Evolutionary conservation across 1,139 yeast genomes (phyloP).

Genomic region (Suhomyces choctaworum): DNA sequence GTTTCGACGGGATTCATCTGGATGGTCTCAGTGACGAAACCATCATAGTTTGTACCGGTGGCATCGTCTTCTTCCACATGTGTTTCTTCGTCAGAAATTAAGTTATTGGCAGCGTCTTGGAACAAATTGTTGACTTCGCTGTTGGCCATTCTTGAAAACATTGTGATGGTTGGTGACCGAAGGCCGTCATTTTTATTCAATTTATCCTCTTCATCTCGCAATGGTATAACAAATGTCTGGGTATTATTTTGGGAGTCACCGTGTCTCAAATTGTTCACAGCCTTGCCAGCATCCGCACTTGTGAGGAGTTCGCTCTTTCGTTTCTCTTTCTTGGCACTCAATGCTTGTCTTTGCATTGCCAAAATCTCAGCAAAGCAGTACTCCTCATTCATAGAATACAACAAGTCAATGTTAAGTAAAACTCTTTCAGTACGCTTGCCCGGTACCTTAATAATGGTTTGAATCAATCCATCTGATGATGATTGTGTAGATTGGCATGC

Average conservation of each 20-base stretch:
- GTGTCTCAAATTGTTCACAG: background rate
- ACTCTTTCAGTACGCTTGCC: constrained; percentile 69
- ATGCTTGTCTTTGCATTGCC: constrained; percentile 27
- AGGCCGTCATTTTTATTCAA: constrained; percentile 23
- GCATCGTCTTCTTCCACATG: constrained; percentile 30
- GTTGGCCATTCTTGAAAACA: constrained; percentile 73
- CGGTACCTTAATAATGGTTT: constrained; percentile 50
- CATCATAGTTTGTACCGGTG: constrained; percentile 45
- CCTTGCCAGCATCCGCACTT: background rate
- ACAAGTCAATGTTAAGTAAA: constrained; percentile 58
- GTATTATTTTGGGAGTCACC: constrained; percentile 15
- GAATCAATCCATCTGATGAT: constrained; percentile 41
- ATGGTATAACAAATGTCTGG: constrained; percentile 36
- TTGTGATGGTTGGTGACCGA: constrained; percentile 74
- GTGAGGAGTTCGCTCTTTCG: background rate
- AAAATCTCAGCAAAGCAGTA: constrained; percentile 64
- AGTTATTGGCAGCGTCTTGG: constrained; percentile 54
- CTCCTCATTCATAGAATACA: constrained; percentile 48
- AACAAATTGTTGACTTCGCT: constrained; percentile 78
- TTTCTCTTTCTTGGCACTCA: background rate
- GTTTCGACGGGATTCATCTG: constrained; percentile 12
- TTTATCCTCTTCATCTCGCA: constrained; percentile 27
- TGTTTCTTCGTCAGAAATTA: constrained; percentile 34
- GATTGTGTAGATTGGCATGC: constrained; percentile 26
- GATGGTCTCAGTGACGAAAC: constrained; percentile 55